These are phyloP conservation scores for Martiniozyma asiatica DNA, from an alignment of 1,139 yeast genomes.

Conservation along the genomic window DNA sequence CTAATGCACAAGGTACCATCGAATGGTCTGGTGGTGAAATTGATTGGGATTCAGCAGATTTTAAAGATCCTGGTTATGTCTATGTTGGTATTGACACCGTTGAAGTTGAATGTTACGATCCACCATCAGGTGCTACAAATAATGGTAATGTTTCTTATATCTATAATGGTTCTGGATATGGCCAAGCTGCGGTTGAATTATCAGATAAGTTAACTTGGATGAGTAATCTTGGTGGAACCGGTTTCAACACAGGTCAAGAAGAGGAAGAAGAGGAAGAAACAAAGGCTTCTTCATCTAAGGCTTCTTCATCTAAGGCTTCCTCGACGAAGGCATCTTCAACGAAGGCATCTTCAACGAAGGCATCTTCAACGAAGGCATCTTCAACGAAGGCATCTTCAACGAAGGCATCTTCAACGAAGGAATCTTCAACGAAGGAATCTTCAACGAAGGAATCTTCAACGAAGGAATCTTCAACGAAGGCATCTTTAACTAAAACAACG, in stretches of 20 bases:
- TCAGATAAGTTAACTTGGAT: slow-evolving; percentile 51
- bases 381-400: too few species aligned
- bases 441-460: too few species aligned
- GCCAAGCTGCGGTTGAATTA: slow-evolving; percentile 36
- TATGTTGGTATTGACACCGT: slow-evolving; percentile 53
- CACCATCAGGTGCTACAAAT: slow-evolving; percentile 39
- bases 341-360: too few species aligned
- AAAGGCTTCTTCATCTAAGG: slow-evolving; percentile 2
- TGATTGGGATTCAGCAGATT: slow-evolving; percentile 72
- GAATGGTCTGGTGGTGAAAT: slow-evolving; percentile 92
- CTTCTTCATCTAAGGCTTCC: slow-evolving; percentile 2
- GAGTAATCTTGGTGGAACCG: slow-evolving; percentile 50
- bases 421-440: too few species aligned
- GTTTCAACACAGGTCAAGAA: slow-evolving; percentile 34
- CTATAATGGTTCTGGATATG: slow-evolving; percentile 34
- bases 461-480: too few species aligned
- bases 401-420: too few species aligned
- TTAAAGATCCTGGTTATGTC: slow-evolving; percentile 64
- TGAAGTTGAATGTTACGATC: slow-evolving; percentile 53
- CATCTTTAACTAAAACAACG: too few species aligned
- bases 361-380: too few species aligned
- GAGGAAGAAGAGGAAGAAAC: slow-evolving; percentile 2
- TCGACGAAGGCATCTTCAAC: too few species aligned
- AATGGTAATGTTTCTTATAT: slow-evolving; percentile 45
- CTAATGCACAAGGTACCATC: slow-evolving; percentile 62